Evolutionary conservation across 2,329 filamentous ascomycete genomes (phyloP).

Genomic region (Rasamsonia emersonii): DNA sequence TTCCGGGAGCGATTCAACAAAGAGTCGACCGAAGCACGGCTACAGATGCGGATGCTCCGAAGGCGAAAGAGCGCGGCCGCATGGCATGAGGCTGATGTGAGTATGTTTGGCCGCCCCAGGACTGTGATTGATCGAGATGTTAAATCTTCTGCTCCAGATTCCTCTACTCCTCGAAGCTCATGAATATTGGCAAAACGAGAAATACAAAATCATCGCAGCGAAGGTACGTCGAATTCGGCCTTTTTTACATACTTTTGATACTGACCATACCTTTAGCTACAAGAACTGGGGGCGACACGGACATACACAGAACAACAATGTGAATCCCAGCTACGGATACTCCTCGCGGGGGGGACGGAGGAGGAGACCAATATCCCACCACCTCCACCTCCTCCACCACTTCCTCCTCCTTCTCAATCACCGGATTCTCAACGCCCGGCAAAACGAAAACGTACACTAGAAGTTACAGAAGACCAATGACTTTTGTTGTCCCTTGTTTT

Average conservation of each 20-base stretch:
- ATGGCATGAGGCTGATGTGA: constrained; percentile 38
- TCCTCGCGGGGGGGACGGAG: constrained; percentile 18
- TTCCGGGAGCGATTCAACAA: constrained; percentile 29
- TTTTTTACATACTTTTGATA: constrained; percentile 9
- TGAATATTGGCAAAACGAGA: constrained; percentile 30
- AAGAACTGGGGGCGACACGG: constrained; percentile 26
- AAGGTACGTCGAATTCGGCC: constrained; percentile 22
- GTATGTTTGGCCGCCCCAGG: constrained; percentile 20
- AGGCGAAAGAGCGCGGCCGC: constrained; percentile 25
- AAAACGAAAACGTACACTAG: constrained; percentile 1
- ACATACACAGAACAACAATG: constrained; percentile 29
- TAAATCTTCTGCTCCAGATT: constrained; percentile 19
- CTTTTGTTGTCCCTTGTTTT: no score
- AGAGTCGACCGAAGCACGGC: constrained; percentile 29
- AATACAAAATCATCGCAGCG: constrained; percentile 29
- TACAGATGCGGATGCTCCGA: constrained; percentile 35
- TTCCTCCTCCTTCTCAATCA: constrained; percentile 14
- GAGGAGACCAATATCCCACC: constrained; percentile 10
- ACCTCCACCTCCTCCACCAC: constrained; percentile 10
- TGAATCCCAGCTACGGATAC: constrained; percentile 21
- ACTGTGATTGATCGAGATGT: background rate
- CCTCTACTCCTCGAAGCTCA: constrained; percentile 27
- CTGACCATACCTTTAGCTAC: constrained; percentile 15
- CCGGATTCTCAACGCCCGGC: constrained; percentile 14
- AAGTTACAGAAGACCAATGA: constrained; percentile 2